These are phyloP conservation scores for Zygosaccharomyces lentus DNA, from an alignment of 805 yeast species.

Conservation along the genomic window DNA sequence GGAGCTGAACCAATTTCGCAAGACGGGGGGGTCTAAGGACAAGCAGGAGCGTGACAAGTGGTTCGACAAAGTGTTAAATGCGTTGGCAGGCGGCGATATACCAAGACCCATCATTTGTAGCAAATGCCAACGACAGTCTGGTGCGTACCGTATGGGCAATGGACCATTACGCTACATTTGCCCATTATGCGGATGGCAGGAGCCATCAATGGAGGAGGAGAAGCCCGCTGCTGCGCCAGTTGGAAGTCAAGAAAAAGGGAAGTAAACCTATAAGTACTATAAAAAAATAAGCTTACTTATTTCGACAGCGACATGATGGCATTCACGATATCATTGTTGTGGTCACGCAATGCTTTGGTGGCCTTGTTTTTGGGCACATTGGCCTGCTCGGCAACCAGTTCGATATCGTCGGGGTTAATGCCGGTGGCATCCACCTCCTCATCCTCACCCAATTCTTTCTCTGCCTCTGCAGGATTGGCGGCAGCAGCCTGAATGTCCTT, in stretches of 20 bases:
- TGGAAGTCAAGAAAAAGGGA: slow-evolving; percentile 1
- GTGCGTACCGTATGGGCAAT: slow-evolving; percentile 24
- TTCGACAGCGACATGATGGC: slow-evolving; percentile 79
- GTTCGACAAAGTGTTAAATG: slow-evolving; percentile 33
- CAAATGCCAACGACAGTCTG: slow-evolving; percentile 24
- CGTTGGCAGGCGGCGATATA: slow-evolving; percentile 30
- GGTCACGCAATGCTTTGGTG: slow-evolving; percentile 79
- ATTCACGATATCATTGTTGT: slow-evolving; percentile 92
- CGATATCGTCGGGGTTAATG: slow-evolving; percentile 73
- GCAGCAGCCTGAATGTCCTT: slow-evolving; percentile 76
- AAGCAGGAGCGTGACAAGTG: slow-evolving; percentile 32
- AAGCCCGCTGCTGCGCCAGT: slow-evolving; percentile 3
- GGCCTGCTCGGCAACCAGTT: slow-evolving; percentile 86
- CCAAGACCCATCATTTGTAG: slow-evolving; percentile 24
- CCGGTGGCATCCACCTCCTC: slow-evolving; percentile 84
- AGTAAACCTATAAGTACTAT: slow-evolving; percentile 1
- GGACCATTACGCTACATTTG: slow-evolving; percentile 27
- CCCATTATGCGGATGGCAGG: slow-evolving; percentile 24
- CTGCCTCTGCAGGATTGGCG: slow-evolving; percentile 37
- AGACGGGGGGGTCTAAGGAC: slow-evolving; percentile 16
- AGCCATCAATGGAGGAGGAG: slow-evolving; percentile 10
- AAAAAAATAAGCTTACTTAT: slow-evolving; percentile 12
- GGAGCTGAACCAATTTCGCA: slow-evolving; percentile 24
- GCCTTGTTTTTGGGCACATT: slow-evolving; percentile 87
- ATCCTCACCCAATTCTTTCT: slow-evolving; percentile 55